phyloP scores from a whole-genome alignment of 75 land plant species.

The Azolla pinnata region DNA sequence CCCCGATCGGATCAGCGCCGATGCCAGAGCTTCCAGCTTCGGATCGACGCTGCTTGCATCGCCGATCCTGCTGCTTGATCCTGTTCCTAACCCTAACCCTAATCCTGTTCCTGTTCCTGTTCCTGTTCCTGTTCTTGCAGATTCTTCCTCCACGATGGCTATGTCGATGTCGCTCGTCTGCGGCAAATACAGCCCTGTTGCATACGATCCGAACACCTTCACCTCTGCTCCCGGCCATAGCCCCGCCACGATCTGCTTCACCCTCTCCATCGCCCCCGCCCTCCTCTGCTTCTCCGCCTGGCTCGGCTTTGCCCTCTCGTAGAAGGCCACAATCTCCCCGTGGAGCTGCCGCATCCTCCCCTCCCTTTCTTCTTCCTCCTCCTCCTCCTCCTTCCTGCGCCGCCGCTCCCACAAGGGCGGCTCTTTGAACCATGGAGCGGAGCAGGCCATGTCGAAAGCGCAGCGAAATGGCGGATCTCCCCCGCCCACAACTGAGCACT shows the following conservation, averaged over 20 bases:
- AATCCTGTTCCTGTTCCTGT: too few species aligned
- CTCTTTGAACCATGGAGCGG: conserved; percentile 1
- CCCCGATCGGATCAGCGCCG: neutral
- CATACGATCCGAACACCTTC: neutral
- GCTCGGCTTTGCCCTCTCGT: neutral
- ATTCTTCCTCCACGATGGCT: neutral
- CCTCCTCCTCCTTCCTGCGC: neutral
- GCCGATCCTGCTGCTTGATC: neutral
- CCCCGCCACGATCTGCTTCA: neutral
- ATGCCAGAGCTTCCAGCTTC: neutral
- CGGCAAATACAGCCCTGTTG: conserved; percentile 2
- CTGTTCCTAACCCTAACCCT: neutral
- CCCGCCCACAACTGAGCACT: too few species aligned
- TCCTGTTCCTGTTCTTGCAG: neutral
- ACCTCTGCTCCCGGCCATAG: conserved; percentile 1
- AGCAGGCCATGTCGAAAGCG: too few species aligned
- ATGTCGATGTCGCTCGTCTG: conserved; percentile 2
- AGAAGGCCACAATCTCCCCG: neutral
- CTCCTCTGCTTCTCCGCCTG: neutral
- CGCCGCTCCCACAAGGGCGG: neutral
- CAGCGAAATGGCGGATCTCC: too few species aligned
- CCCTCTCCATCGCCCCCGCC: neutral
- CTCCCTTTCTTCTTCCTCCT: too few species aligned
- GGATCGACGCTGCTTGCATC: too few species aligned
- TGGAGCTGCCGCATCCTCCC: conserved; percentile 3